Evolutionary conservation across 805 yeast species (phyloP), one percentile per base, ranked within the genome.

Genomic region (Saturnispora galanensis): DNA sequence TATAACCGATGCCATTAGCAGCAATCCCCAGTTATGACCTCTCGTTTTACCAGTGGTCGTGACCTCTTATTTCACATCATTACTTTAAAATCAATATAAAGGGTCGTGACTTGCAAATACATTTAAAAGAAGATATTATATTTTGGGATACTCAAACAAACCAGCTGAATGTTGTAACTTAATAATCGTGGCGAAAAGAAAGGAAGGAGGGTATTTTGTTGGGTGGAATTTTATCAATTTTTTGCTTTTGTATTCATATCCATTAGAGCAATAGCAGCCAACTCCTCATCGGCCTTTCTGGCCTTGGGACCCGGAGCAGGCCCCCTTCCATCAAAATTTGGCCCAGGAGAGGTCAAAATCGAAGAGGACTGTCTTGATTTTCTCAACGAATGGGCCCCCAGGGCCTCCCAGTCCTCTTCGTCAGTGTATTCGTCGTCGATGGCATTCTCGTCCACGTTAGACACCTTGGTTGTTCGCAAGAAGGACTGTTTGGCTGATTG

Each of bases 351-450:
- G 1, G 54, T 49, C 12, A 50, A 44, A 21, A 21, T 8, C 13
- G 51, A 44, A 13, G 52, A 50, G 7, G 58, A 51, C 15, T 50
- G 52, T 36, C 52, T 52, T n/a, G 51, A 50, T 36, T 52, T 57
- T 35, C 60, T 51, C 29, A 87, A 66, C 36, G 76, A 67, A 33
- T 75, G 81, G 0, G 96, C 88, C 1, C 97, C 97, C 44, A 89
- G 81, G 0, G 87, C 66, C 50, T 80, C 84, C 98, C 98, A 90
- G 63, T 90, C 97, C 63, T 90, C 98, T 58, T 90, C 97, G 62
- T 90, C 98, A 0, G 98, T 90, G 42, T 47, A 54, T 13, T 42
- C 45, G 35, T 47, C 44, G 26, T 50, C 28, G 4, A 36, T 36
- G 10, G 39, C 39, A 17, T 36, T 36, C 26, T 36, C 39, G 18